Evolutionary conservation across 2,329 filamentous ascomycete species (phyloP).

Genomic region (Sporothrix pseudoabietina): DNA sequence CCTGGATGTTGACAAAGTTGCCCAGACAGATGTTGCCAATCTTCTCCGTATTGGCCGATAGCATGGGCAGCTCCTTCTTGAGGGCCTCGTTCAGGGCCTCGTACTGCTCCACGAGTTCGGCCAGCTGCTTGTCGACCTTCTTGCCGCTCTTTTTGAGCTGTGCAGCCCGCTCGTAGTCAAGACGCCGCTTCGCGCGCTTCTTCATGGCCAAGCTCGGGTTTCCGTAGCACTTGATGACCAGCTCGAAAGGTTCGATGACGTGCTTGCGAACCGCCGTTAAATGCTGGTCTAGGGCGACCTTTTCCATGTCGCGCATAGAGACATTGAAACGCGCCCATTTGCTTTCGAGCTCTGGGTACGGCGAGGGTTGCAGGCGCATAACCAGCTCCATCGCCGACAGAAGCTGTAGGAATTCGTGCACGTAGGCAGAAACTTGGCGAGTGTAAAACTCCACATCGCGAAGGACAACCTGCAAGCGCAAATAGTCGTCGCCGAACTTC

Average conservation of each 20-base stretch:
- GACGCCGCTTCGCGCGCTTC: conserved; percentile 88
- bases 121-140: conserved; percentile 82
- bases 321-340: conserved; percentile 93
- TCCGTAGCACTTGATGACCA: conserved; percentile 59
- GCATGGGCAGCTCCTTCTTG: conserved; percentile 85
- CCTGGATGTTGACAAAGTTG: conserved; percentile 83
- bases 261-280: conserved; percentile 71
- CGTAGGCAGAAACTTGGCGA: conserved; percentile 75
- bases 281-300: conserved; percentile 73
- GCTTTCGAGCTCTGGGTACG: conserved; percentile 82
- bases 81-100: conserved; percentile 88
- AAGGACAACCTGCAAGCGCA: conserved; percentile 87
- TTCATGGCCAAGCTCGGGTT: conserved; percentile 88
- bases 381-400: conserved; percentile 81
- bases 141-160: conserved; percentile 78
- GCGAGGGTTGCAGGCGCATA: conserved; percentile 70
- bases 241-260: conserved; percentile 69
- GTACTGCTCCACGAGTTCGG: conserved; percentile 85
- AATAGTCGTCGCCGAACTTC: conserved; percentile 87
- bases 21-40: conserved; percentile 80
- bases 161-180: conserved; percentile 83
- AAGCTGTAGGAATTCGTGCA: conserved; percentile 78
- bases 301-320: conserved; percentile 82
- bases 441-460: conserved; percentile 94
- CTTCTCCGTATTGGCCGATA: conserved; percentile 79